phyloP scores from a whole-genome alignment of 1,284 basidiomycete species.

The Ceratobasidium sp. region DNA sequence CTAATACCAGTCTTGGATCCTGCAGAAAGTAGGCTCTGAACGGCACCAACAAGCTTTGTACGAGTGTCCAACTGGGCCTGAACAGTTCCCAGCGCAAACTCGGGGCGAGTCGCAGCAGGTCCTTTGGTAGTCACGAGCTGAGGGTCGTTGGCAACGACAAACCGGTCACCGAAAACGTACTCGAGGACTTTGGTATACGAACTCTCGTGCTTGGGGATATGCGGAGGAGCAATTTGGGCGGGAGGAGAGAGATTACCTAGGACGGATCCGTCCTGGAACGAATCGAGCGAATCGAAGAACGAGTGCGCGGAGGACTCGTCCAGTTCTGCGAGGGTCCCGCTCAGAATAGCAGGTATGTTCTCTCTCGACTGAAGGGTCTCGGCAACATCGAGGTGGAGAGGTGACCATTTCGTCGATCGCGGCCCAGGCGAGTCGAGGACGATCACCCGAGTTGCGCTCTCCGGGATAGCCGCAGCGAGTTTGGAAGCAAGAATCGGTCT shows the following conservation, averaged over 20 bases:
- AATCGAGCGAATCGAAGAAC: slow-evolving; percentile 44
- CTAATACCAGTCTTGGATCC: slow-evolving; percentile 54
- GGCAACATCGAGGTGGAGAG: slow-evolving; percentile 85
- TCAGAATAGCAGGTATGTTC: slow-evolving; percentile 62
- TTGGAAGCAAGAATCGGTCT: slow-evolving; percentile 75
- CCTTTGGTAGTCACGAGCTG: slow-evolving; percentile 72
- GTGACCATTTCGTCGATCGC: slow-evolving; percentile 87
- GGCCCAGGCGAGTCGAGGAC: slow-evolving; percentile 83
- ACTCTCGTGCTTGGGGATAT: slow-evolving; percentile 86
- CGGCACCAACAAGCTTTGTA: slow-evolving; percentile 65
- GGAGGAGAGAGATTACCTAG: slow-evolving; percentile 48
- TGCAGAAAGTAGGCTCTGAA: slow-evolving; percentile 64
- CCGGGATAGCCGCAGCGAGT: slow-evolving; percentile 70
- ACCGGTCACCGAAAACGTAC: slow-evolving; percentile 81
- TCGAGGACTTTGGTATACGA: slow-evolving; percentile 91
- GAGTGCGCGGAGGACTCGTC: slow-evolving; percentile 53
- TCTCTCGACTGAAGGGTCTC: slow-evolving; percentile 70
- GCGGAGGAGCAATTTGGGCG: slow-evolving; percentile 52
- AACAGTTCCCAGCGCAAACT: slow-evolving; percentile 92
- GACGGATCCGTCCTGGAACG: slow-evolving; percentile 46
- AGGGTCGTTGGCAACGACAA: slow-evolving; percentile 88
- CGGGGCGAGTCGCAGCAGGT: slow-evolving; percentile 81
- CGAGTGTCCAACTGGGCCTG: slow-evolving; percentile 81
- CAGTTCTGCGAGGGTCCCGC: slow-evolving; percentile 64
- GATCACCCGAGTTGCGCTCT: slow-evolving; percentile 72